Conservation (phyloP, 371 early-diverging fungal species). For the Gilbertella persicaria region DNA sequence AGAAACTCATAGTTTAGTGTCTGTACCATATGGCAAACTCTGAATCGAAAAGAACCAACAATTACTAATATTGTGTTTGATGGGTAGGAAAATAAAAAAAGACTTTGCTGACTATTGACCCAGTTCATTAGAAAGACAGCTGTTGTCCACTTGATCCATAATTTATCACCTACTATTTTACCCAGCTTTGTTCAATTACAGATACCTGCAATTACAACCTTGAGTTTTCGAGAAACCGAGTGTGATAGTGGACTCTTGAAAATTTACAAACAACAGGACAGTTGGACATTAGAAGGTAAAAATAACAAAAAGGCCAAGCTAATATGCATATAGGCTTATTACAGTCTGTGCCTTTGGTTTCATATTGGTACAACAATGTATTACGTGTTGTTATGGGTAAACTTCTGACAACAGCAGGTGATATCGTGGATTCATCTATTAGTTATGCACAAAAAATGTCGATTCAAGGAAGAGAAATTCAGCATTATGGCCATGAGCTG, state of each 20-base stretch:
- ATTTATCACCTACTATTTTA: slow-evolving; percentile 54
- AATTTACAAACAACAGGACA: slow-evolving; percentile 60
- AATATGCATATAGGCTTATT: slow-evolving; percentile 55
- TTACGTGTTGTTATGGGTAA: slow-evolving; percentile 55
- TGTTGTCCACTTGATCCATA: slow-evolving; percentile 51
- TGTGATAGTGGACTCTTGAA: slow-evolving; percentile 43
- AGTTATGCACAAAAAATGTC: slow-evolving; percentile 45
- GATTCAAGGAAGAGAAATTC: slow-evolving; percentile 37
- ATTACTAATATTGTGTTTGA: slow-evolving; percentile 58
- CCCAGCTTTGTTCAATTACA: slow-evolving; percentile 43
- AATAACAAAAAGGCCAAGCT: too few species aligned
- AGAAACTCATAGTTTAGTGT: too few species aligned
- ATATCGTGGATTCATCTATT: slow-evolving; percentile 54
- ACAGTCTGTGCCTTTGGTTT: slow-evolving; percentile 61
- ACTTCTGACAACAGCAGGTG: slow-evolving; percentile 55
- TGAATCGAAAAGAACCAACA: slow-evolving; percentile 57
- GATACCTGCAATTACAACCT: slow-evolving; percentile 57
- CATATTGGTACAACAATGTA: slow-evolving; percentile 67
- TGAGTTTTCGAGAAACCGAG: slow-evolving; percentile 52
- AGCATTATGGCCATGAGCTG: slow-evolving; percentile 35
- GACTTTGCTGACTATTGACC: too few species aligned
- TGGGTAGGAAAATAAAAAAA: slow-evolving; percentile 33
- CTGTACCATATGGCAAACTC: slow-evolving; percentile 59
- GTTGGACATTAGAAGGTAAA: slow-evolving; percentile 58
- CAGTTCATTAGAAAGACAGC: slow-evolving; percentile 58